phyloP scores from a whole-genome alignment of 1,284 basidiomycete genomes.

The Naganishia cerealis region DNA sequence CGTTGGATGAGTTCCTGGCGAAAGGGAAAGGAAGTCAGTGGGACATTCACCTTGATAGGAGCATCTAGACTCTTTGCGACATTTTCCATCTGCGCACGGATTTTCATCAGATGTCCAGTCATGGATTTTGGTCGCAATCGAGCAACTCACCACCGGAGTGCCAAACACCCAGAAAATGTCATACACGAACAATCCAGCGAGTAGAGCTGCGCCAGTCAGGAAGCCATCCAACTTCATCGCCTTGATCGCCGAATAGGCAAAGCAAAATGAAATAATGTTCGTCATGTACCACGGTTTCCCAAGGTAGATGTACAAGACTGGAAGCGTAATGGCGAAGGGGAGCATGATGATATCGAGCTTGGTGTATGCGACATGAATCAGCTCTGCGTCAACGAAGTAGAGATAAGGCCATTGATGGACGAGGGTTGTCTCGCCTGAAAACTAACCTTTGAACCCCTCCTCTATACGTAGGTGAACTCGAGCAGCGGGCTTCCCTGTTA shows the following conservation, averaged over 20 bases:
- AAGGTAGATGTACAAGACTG: conserved; percentile 66
- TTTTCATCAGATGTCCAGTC: background rate
- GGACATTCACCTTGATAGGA: conserved; percentile 70
- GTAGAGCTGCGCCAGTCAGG: conserved; percentile 77
- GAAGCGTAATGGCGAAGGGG: conserved; percentile 66
- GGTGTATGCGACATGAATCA: conserved; percentile 51
- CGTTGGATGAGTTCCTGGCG: background rate
- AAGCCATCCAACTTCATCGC: conserved; percentile 87
- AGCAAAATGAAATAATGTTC: conserved; percentile 78
- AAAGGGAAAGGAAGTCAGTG: background rate
- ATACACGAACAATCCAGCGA: conserved; percentile 79
- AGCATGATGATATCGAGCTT: conserved; percentile 63
- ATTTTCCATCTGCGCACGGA: conserved; percentile 71
- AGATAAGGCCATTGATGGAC: background rate
- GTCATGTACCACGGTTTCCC: conserved; percentile 70
- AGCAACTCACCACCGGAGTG: conserved; percentile 50
- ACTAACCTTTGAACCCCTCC: conserved; percentile 48
- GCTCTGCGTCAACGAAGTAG: conserved; percentile 38
- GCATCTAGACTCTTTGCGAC: conserved; percentile 88
- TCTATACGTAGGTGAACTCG: conserved; percentile 51
- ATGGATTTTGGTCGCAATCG: background rate
- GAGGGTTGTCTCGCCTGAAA: background rate
- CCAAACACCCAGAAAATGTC: conserved; percentile 79
- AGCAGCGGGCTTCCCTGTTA: conserved; percentile 33
- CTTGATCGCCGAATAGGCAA: conserved; percentile 77